Base-by-base conservation (phyloP, 805 yeast genomes). In the Lipomyces yamadae region DNA sequence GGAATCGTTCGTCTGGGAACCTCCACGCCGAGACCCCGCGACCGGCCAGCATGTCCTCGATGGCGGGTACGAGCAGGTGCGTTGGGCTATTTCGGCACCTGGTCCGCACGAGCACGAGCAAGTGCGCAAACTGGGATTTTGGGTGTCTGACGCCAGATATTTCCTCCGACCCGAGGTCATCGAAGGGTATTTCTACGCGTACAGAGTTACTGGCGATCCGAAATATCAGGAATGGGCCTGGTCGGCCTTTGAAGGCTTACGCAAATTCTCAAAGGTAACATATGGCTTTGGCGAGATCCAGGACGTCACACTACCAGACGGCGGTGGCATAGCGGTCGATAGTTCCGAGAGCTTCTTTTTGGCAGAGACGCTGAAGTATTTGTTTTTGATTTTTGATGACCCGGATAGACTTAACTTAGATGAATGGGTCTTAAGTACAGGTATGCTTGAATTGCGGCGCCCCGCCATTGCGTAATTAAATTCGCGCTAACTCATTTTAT, bases 301-400 rank as follows among this genome's bases (percentile, higher is more conserved):
- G 63, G 82, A 78, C 61, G 72, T 82, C 2, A 77, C 81, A 0
- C 30, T 66, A 29, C 68, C 70, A 13, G 67, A 63, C 24, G 71
- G 64, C 10, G 68, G 70, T 2, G 68, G 70, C 1, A 10, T 13
- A 2, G 56, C 70, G 2, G 64, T 74, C 3, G 80, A 82, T 62
- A 70, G 74, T 2, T 64, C 80, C 33, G 86, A 84, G 62, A 81
- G 84, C 56, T 81, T 80, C 71, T 85, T 86, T 82, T 78, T 83
- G 73, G 81, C 85, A 34, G 85, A 84, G 72, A 84, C 86, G 35
- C 74, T 85, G 72, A 85, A 85, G 71, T 84, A 84, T 70, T 81
- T 81, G 65, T 83, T 79, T 69, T 73, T 84, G 59, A 74, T 84
- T 56, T 83, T 83, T 67, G 81, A 80, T 58, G 83, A 81, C 54